phyloP scores from a whole-genome alignment of 164 flowering plant genomes.

The Warburgia ugandensis region DNA sequence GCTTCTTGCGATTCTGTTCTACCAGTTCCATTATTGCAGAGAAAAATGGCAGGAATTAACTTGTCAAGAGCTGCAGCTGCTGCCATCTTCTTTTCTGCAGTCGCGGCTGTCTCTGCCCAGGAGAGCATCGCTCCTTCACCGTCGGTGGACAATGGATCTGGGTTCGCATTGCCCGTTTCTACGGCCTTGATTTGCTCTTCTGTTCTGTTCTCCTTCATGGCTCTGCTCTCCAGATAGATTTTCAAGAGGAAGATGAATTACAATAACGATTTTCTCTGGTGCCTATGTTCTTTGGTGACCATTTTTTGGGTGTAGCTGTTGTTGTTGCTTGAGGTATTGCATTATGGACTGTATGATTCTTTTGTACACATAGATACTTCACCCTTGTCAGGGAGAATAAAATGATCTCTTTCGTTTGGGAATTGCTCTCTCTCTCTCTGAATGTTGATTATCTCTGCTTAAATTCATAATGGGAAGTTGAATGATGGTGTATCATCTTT shows the following conservation, averaged over 20 bases:
- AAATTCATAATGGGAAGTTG: too few species aligned
- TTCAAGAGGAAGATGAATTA: not conserved
- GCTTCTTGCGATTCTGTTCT: not conserved
- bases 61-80: not conserved
- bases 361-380: too few species aligned
- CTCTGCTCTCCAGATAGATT: not conserved
- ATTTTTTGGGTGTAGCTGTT: too few species aligned
- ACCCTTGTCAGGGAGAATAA: too few species aligned
- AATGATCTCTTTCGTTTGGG: too few species aligned
- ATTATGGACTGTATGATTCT: too few species aligned
- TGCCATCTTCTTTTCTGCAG: not conserved
- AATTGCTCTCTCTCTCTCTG: too few species aligned
- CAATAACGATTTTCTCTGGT: too few species aligned
- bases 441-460: too few species aligned
- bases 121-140: not conserved
- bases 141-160: not conserved
- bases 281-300: too few species aligned
- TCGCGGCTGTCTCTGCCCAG: not conserved
- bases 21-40: not conserved
- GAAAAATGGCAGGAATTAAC: not conserved
- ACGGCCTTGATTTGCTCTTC: not conserved
- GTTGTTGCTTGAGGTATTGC: too few species aligned
- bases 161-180: not conserved
- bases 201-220: not conserved
- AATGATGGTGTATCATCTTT: too few species aligned